Evolutionary conservation across 2,329 filamentous ascomycete species (phyloP), one percentile per base, ranked within the genome.

Genomic region (Pseudophaeomoniella oleicola): DNA sequence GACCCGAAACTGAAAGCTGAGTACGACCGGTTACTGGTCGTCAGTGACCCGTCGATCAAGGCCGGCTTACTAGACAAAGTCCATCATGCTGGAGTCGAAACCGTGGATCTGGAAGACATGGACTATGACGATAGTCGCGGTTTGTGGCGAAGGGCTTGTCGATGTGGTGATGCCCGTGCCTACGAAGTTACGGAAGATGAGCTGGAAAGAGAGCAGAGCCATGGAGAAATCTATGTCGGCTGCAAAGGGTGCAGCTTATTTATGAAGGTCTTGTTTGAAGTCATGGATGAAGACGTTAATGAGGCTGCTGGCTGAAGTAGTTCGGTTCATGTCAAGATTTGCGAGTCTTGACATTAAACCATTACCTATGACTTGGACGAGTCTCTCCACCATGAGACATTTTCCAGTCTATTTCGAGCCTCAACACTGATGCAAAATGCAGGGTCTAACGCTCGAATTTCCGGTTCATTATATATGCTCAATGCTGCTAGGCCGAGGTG

Each of bases 401-500:
- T 50, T 39, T 62, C 53, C 18, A 66, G 43, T 42, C 59, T 57
- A 32, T 53, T 48, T 30, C 56, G 50, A 19, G 58, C 54, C 29
- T 58, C 54, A 39, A 67, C 60, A 44, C 81, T 86, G 29, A 88
- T 72, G 50, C 85, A 93, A 35, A 94, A 61, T 1, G 72, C 72
- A 0, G 80, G 69, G 54, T 96, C 85, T 34, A 94, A 68, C 14
- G 63, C 58, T 43, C 78, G 80, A 27, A 96, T 54, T 0, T 72
- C 72, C 1, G 68, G 55, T 45, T 93, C 82, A 5, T 75, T 74
- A 54, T 86, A 71, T 12, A 83, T 71, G 0, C 79, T 75, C 29
- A 98, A 63, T 1, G 82, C 79, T 2, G 85, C 81, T 19, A 96
- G 69, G 0, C 86, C 90, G 18, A 96, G 71, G 53, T 87, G 94